phyloP scores from a whole-genome alignment of 116 monocot genomes.

The Iris pallida region DNA sequence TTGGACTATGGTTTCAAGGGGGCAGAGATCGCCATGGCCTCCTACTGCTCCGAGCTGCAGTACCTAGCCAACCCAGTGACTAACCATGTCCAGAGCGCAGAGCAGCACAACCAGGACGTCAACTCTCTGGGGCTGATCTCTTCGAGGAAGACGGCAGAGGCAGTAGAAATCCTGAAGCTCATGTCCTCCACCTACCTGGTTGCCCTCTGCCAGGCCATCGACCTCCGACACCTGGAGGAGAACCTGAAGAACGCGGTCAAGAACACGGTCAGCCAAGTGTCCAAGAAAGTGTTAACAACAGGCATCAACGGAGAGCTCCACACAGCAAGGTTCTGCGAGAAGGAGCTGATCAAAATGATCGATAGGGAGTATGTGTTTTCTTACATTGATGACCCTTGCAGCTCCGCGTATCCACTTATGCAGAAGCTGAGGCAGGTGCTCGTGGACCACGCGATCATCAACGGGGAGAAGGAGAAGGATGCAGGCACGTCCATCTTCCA shows the following conservation, averaged over 20 bases:
- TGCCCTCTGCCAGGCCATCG: not conserved
- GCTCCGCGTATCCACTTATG: conserved; percentile 19
- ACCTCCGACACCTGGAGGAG: conserved; percentile 7
- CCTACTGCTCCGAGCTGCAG: conserved; percentile 74
- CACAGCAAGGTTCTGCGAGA: not conserved
- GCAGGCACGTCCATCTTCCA: conserved; percentile 34
- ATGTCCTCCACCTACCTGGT: conserved; percentile 1
- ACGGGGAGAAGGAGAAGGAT: conserved; percentile 33
- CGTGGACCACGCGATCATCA: conserved; percentile 31
- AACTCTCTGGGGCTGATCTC: conserved; percentile 5
- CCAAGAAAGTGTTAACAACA: not conserved
- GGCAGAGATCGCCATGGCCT: conserved; percentile 68
- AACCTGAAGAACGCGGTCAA: conserved; percentile 6
- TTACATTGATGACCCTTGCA: conserved; percentile 11
- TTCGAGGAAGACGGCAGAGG: not conserved
- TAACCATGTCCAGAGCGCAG: conserved; percentile 8
- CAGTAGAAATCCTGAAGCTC: conserved; percentile 4
- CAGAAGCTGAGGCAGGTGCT: conserved; percentile 29
- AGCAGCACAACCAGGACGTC: conserved; percentile 12
- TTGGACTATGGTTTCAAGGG: conserved; percentile 24
- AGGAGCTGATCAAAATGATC: conserved; percentile 4
- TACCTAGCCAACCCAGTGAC: conserved; percentile 55
- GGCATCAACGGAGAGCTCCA: conserved; percentile 14
- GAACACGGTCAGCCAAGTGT: not conserved
- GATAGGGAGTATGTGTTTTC: conserved; percentile 9